Conservation (phyloP, 1,139 yeast genomes). For the Taiozyma sp. region DNA sequence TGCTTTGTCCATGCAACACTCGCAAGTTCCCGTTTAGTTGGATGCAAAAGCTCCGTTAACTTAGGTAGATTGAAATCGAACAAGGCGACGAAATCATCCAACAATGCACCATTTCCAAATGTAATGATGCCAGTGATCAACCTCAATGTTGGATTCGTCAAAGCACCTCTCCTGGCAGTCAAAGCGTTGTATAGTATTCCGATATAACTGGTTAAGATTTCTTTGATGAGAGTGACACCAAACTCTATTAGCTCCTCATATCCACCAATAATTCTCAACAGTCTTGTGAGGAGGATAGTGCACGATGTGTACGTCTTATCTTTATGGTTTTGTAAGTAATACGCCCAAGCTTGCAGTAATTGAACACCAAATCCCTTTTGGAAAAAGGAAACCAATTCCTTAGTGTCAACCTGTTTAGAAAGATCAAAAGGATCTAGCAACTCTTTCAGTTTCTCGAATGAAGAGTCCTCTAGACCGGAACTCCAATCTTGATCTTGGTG, state of each 20-base stretch:
- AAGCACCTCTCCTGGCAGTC: conserved; percentile 48
- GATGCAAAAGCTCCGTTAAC: conserved; percentile 56
- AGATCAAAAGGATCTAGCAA: not conserved
- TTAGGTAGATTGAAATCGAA: conserved; percentile 65
- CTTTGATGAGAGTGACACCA: conserved; percentile 40
- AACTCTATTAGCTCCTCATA: conserved; percentile 18
- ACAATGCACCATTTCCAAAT: conserved; percentile 43
- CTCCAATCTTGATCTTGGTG: not conserved
- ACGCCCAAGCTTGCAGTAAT: conserved; percentile 52
- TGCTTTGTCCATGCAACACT: conserved; percentile 27
- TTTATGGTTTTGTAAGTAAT: conserved; percentile 57
- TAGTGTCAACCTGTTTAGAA: conserved; percentile 13
- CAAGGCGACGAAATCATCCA: conserved; percentile 53
- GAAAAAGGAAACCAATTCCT: conserved; percentile 28
- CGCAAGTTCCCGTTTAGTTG: conserved; percentile 42
- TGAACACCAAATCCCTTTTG: conserved; percentile 32
- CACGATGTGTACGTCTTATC: conserved; percentile 42
- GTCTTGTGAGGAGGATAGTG: conserved; percentile 24
- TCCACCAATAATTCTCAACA: conserved; percentile 7
- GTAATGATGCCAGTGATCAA: conserved; percentile 47
- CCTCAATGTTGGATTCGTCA: conserved; percentile 56
- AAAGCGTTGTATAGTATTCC: conserved; percentile 68
- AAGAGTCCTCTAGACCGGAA: conserved; percentile 19
- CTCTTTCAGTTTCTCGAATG: conserved; percentile 22
- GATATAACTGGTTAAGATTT: conserved; percentile 48